Evolutionary conservation across 78 protist genomes (phyloP).

Genomic region (Tieghemostelium lacteum): DNA sequence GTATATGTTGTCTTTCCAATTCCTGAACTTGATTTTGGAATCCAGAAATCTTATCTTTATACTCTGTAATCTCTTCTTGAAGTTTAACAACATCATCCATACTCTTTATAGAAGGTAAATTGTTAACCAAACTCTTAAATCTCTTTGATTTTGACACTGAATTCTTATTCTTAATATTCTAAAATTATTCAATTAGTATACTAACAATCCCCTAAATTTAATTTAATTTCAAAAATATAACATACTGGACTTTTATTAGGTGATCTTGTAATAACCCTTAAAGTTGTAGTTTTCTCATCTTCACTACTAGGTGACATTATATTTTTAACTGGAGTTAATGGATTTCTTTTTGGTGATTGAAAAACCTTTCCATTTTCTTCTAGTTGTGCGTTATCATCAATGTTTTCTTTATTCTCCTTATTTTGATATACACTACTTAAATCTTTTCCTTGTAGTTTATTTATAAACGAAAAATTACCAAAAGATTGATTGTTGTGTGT

Average conservation of each 20-base stretch:
- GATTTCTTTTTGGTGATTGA: conserved; percentile 2
- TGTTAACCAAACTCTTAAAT: conserved; percentile 9
- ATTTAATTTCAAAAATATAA: neutral
- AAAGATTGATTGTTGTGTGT: too few species aligned
- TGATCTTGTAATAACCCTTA: conserved; percentile 7
- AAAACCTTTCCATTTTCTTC: too few species aligned
- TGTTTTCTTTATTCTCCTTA: too few species aligned
- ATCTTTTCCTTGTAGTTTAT: too few species aligned
- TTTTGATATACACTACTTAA: too few species aligned
- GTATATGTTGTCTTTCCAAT: conserved; percentile 34
- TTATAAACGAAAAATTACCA: too few species aligned
- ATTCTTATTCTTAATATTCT: conserved; percentile 28
- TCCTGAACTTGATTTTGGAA: conserved; percentile 37
- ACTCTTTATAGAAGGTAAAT: conserved; percentile 45
- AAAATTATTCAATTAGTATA: neutral
- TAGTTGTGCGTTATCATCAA: too few species aligned
- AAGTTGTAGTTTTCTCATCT: neutral
- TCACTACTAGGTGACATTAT: neutral
- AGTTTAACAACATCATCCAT: conserved; percentile 72
- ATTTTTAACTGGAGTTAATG: conserved; percentile 5
- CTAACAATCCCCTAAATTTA: too few species aligned
- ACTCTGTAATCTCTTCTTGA: conserved; percentile 73
- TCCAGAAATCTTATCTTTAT: conserved; percentile 46
- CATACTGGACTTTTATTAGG: conserved; percentile 39
- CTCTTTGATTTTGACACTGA: conserved; percentile 40